Conservation (phyloP, 768 basidiomycete species). For the Mycena floridula region DNA sequence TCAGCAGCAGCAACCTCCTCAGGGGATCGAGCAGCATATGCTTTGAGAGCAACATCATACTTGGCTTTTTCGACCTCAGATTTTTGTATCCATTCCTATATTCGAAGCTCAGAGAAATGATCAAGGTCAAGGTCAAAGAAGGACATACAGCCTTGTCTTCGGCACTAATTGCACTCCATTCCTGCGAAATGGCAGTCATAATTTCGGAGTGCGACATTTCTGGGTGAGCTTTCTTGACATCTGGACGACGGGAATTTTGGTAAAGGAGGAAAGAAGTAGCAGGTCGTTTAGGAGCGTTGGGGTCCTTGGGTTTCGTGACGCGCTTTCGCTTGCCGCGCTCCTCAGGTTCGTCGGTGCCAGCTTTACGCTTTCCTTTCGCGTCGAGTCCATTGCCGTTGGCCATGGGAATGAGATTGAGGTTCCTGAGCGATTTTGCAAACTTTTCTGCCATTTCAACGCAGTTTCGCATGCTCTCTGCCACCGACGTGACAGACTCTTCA, state of each 20-base stretch:
- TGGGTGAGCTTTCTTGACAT: constrained; percentile 62
- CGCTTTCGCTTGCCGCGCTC: constrained; percentile 52
- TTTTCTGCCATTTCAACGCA: constrained; percentile 53
- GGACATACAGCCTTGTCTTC: constrained; percentile 70
- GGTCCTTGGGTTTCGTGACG: constrained; percentile 66
- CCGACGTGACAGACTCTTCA: constrained; percentile 42
- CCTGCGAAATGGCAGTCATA: constrained; percentile 60
- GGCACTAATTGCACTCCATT: constrained; percentile 64
- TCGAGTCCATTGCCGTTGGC: constrained; percentile 4
- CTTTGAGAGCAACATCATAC: constrained; percentile 58
- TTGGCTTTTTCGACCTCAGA: constrained; percentile 55
- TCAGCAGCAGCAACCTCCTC: constrained; percentile 43
- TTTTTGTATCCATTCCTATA: constrained; percentile 47
- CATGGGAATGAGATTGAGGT: background rate
- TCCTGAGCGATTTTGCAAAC: background rate
- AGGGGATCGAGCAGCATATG: constrained; percentile 53
- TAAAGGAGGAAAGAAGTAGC: constrained; percentile 67
- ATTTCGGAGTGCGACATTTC: constrained; percentile 66
- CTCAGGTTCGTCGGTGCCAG: too few relatives aligned
- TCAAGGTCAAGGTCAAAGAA: background rate
- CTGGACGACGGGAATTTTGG: constrained; percentile 71
- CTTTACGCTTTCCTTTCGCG: constrained; percentile 46
- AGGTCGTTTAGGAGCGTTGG: constrained; percentile 73
- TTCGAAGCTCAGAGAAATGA: constrained; percentile 8
- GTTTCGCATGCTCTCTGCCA: constrained; percentile 60